Base-by-base conservation (phyloP, 2,329 filamentous ascomycete genomes). In the Sclerotiophoma versabilis region DNA sequence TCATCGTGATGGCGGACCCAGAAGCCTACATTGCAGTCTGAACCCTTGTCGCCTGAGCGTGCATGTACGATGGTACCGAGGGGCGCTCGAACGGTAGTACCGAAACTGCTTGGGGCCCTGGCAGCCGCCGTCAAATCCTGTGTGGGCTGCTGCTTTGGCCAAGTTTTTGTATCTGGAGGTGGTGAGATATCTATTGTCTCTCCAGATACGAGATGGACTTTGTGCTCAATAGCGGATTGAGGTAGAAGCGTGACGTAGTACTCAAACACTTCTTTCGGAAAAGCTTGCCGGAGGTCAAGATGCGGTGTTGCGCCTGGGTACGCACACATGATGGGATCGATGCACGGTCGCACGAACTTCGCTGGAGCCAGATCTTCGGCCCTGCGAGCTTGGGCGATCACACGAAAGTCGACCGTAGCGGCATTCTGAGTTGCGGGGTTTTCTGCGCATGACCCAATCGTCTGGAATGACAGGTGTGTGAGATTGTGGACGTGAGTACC, bases 321-420 rank as follows among this genome's bases (percentile, higher is more conserved):
- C n/a, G 70, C 69, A 54, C 75, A 68, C 71, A 80, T 78, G 43
- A 78, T 76, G 26, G 73, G 68, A 49, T 80, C 77, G 37, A 74
- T 69, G 26, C 74, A 73, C 9, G 75, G 74, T 15, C 74, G 62
- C 14, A 75, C 69, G 58, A 81, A 80, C 25, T 72, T 76, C 3
- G 62, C 44, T 0, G 73, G 68, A 0, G 71, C 68, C 1, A 76
- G 57, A 17, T 69, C 62, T 32, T 63, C 66, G 14, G 76, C 73
- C 23, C 73, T 14, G 54, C 50, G 68, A 4, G 82, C 80, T 60
- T 86, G 79, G 26, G 64, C 76, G 59, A 82, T 76, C 41, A 80
- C 70, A 20, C 79, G 62, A 33, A 82, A 74, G 36, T 79, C 79
- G 0, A 82, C 80, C 0, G 81, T 84, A 0, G 80, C 80, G 0